Evolutionary conservation across 83 land plant genomes (phyloP), one percentile per base, ranked within the genome.

Genomic region (Diphasiastrum complanatum): DNA sequence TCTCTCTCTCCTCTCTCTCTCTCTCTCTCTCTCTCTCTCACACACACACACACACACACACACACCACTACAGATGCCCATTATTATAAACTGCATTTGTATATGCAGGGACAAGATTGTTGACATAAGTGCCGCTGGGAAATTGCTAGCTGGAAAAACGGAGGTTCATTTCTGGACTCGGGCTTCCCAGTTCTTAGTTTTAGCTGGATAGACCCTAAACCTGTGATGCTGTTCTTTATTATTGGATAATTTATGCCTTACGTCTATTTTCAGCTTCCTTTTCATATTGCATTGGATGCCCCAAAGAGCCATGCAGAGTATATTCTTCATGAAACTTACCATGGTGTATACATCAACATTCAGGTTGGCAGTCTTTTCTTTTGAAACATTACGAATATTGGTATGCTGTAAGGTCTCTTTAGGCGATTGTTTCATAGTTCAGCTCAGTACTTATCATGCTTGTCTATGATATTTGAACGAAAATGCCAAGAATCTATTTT

Each of bases 291-390:
- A 37, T 59, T 87, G 45, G 81, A 64, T 60, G 26, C 74, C n/a
- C 67, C 54, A 38, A 75, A 70, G 51, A 69, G 72, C 54, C 64
- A 61, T 1, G 53, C 45, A 33, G 46, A 27, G 24, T 78, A 58
- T 59, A 72, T 41, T 46, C 78, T 84, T 31, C 84, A 81, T 66
- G 89, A 87, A 65, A 84, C 93, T 30, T 87, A 71, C 40, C 93
- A 87, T 78, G 93, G 93, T 59, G 75, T 75, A 40, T 70, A 81
- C 61, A 85, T 87, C 24, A 87, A 72, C 64, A 84, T 87, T 45
- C 93, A 87, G 93, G 93, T 87, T 11, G 0, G 1, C 36, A 65
- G 5, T 38, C 2, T 46, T 55, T 28, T 23, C 43, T 2, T 67
- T 51, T 33, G 0, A 4, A 8, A 36, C 31, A 6, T 43, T 38